Percentiles rank a stretch among this genome's conserved stretches.
These are phyloP conservation scores for Pichia sp. DNA, from an alignment of 1,139 yeast species.

Conservation along the genomic window DNA sequence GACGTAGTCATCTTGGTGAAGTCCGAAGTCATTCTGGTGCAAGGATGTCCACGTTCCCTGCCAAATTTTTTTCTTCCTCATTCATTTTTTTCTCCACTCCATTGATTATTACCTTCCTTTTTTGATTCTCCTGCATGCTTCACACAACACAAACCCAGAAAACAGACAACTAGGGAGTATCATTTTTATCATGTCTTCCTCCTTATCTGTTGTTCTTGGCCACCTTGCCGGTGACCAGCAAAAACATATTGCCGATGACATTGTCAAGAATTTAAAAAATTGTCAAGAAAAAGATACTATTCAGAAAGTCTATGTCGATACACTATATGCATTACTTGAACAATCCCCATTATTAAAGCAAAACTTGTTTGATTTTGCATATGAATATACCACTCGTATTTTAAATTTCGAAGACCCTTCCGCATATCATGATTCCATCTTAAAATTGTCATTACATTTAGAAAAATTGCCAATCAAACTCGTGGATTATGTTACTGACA, in stretches of 20 bases:
- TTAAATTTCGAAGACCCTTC: constrained; percentile 7
- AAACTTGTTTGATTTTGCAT: constrained; percentile 30
- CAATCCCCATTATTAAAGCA: constrained; percentile 31
- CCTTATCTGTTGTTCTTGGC: constrained; percentile 16
- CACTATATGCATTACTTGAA: constrained; percentile 39
- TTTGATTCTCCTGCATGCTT: too few species aligned
- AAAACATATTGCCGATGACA: constrained; percentile 15
- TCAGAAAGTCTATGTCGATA: constrained; percentile 24
- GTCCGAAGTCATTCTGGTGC: not conserved
- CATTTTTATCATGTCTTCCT: constrained; percentile 10
- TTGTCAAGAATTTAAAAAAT: constrained; percentile 5
- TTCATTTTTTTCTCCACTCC: not conserved
- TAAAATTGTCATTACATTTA: constrained; percentile 18
- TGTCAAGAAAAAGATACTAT: not conserved
- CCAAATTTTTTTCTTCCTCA: not conserved
- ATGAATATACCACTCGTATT: constrained; percentile 23
- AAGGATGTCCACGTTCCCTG: not conserved
- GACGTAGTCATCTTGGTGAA: too few species aligned
- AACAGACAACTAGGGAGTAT: too few species aligned
- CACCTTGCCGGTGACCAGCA: constrained; percentile 24
- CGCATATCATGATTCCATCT: constrained; percentile 12
- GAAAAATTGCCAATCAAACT: constrained; percentile 13
- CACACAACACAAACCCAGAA: too few species aligned
- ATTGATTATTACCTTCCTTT: not conserved
- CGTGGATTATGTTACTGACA: constrained; percentile 10